Conservation (phyloP, 2,329 filamentous ascomycete genomes). For the Botryotinia calthae region DNA sequence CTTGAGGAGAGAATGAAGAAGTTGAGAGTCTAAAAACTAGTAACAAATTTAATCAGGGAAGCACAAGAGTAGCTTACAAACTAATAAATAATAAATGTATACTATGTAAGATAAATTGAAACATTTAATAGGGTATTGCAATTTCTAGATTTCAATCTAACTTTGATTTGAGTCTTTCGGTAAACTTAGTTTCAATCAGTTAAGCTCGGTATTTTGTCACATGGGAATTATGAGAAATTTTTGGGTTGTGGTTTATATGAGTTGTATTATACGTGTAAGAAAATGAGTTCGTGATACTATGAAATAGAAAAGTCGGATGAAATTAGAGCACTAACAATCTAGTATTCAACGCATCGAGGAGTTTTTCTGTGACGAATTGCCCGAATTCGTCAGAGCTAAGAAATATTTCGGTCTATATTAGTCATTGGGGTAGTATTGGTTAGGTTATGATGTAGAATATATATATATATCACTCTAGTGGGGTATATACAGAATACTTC, state of each 20-base stretch:
- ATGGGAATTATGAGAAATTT: not conserved
- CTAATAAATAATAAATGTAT: rapidly evolving
- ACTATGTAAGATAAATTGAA: rapidly evolving
- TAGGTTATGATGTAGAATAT: too few relatives aligned
- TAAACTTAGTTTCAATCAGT: not conserved
- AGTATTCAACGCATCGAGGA: not conserved
- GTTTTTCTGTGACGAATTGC: not conserved
- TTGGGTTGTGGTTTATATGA: not conserved
- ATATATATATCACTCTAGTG: too few relatives aligned
- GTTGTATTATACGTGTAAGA: not conserved
- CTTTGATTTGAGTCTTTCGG: not conserved
- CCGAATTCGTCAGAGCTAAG: not conserved
- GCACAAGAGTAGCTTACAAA: too few relatives aligned
- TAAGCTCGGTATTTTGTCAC: not conserved
- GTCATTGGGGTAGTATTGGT: too few relatives aligned
- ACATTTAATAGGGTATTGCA: not conserved
- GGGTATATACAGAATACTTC: not conserved
- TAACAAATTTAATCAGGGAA: too few relatives aligned
- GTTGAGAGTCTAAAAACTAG: not conserved
- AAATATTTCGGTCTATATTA: too few relatives aligned
- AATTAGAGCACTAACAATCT: not conserved
- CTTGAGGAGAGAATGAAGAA: not conserved
- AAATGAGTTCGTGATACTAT: not conserved
- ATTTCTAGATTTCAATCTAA: not conserved
- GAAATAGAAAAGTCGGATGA: not conserved